These are phyloP conservation scores for Cadophora sp. DNA, from an alignment of 2,329 filamentous ascomycete genomes.

Conservation along the genomic window DNA sequence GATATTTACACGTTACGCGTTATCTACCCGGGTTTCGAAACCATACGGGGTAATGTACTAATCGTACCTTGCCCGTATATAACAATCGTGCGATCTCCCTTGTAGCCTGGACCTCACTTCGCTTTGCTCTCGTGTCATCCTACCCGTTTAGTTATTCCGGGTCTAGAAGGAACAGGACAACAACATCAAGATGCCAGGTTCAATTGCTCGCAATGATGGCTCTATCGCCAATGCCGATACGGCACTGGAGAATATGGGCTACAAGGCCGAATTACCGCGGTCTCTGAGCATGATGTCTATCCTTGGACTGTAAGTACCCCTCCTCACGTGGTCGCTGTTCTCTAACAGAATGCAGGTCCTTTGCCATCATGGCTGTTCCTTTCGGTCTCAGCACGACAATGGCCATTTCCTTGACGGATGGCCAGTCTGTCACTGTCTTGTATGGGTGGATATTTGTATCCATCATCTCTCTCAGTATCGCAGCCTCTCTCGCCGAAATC, in stretches of 20 bases:
- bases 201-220: constrained; percentile 29
- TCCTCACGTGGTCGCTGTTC: constrained; percentile 22
- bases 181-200: constrained; percentile 9
- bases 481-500: constrained; percentile 72
- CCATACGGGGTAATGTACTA: not conserved
- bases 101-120: not conserved
- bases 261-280: constrained; percentile 69
- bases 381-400: constrained; percentile 70
- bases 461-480: constrained; percentile 67
- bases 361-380: constrained; percentile 73
- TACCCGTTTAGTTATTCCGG: not conserved
- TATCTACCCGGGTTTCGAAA: constrained; percentile 17
- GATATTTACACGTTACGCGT: constrained; percentile 25
- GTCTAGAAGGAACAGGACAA: not conserved
- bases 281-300: constrained; percentile 74
- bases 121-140: constrained; percentile 9
- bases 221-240: constrained; percentile 29
- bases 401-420: constrained; percentile 71
- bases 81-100: constrained; percentile 1
- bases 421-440: constrained; percentile 71
- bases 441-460: constrained; percentile 75
- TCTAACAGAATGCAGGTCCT: constrained; percentile 53
- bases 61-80: constrained; percentile 15
- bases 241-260: constrained; percentile 57
- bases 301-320: constrained; percentile 54